phyloP scores from a whole-genome alignment of 441 rosid genomes.

The Arabidopsis hybrid region DNA sequence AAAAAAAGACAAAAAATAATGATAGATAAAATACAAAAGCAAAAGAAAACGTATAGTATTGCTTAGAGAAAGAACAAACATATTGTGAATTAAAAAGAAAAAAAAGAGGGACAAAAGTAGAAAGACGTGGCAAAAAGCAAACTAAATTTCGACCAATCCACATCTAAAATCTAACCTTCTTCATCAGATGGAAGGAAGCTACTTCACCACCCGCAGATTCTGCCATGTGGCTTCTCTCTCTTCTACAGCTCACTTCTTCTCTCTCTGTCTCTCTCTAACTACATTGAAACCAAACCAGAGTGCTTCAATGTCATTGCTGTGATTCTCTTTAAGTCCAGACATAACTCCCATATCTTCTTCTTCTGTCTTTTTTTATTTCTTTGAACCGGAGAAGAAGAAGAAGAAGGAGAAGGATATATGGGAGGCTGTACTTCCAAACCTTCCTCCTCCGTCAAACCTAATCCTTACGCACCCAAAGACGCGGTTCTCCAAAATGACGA shows the following conservation, averaged over 20 bases:
- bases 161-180: constrained; percentile 27
- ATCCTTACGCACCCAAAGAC: constrained; percentile 69
- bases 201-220: constrained; percentile 42
- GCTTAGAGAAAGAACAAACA: constrained; percentile 29
- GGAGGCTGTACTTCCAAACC: constrained; percentile 86
- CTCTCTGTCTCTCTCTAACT: constrained; percentile 22
- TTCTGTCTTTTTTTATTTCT: background rate
- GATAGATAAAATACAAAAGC: background rate
- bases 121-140: constrained; percentile 49
- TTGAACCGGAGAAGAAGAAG: constrained; percentile 1
- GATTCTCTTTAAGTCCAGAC: constrained; percentile 40
- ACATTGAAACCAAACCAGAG: constrained; percentile 28
- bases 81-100: background rate
- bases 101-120: background rate
- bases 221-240: constrained; percentile 53
- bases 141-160: constrained; percentile 41
- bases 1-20: constrained; percentile 19
- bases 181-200: constrained; percentile 36
- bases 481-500: constrained; percentile 44
- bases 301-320: constrained; percentile 46
- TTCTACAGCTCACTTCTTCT: constrained; percentile 49
- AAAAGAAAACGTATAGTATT: constrained; percentile 34
- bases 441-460: constrained; percentile 55
- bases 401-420: constrained; percentile 45
- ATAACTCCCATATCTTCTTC: constrained; percentile 5